Conservation (phyloP, 352 stramenopile species). For the Phytopythium sindhum region DNA sequence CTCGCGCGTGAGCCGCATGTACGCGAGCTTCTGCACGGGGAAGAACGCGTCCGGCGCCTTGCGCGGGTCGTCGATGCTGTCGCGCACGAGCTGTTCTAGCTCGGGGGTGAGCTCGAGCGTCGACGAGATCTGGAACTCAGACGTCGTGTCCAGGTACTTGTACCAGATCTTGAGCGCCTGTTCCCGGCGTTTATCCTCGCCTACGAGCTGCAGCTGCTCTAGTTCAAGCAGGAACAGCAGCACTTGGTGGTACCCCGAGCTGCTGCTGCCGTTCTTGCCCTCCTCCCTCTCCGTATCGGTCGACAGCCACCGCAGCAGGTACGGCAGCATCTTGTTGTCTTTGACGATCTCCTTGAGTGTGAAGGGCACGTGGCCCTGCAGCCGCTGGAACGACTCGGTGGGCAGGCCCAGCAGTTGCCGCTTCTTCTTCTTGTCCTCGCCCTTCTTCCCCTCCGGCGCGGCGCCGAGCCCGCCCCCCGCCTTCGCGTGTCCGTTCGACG, state of each 20-base stretch:
- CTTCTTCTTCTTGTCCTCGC: constrained; percentile 45
- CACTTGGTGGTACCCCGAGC: constrained; percentile 69
- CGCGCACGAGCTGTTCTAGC: constrained; percentile 70
- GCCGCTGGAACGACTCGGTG: constrained; percentile 56
- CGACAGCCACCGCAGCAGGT: constrained; percentile 74
- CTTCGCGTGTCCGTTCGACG: not conserved
- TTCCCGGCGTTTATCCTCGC: constrained; percentile 57
- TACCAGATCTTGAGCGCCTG: constrained; percentile 82
- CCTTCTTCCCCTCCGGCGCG: constrained; percentile 3
- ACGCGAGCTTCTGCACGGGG: constrained; percentile 81
- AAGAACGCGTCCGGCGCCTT: constrained; percentile 76
- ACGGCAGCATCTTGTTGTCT: constrained; percentile 83
- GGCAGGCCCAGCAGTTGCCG: constrained; percentile 47
- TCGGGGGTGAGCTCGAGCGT: constrained; percentile 78
- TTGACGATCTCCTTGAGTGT: constrained; percentile 85
- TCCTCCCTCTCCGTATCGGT: constrained; percentile 42
- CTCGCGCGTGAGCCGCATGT: constrained; percentile 77
- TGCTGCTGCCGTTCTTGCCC: constrained; percentile 19
- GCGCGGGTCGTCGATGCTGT: constrained; percentile 47
- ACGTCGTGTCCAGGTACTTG: constrained; percentile 82
- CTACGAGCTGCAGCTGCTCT: constrained; percentile 72
- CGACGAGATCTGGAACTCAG: constrained; percentile 80
- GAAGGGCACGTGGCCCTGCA: constrained; percentile 79
- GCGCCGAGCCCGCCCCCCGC: not conserved
- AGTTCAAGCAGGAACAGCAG: constrained; percentile 83